phyloP scores from a whole-genome alignment of 768 basidiomycete genomes.

The Agaricus subrufescens region DNA sequence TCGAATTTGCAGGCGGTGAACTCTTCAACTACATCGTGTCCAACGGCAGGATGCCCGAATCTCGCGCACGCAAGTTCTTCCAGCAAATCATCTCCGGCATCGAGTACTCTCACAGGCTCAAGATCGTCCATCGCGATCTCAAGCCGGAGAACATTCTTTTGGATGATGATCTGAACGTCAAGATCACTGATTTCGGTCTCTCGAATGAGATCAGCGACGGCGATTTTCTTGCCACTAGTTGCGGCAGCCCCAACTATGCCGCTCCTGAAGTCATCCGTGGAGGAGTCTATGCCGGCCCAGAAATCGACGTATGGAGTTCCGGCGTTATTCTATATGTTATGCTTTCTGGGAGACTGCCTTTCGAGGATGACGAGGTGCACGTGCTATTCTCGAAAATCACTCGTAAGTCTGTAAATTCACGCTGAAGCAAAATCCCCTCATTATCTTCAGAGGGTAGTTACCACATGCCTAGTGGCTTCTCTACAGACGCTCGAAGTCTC shows the following conservation, averaged over 20 bases:
- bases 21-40: constrained; percentile 97
- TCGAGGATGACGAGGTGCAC: constrained; percentile 96
- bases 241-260: constrained; percentile 98
- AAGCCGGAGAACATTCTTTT: constrained; percentile 96
- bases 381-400: constrained; percentile 92
- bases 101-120: constrained; percentile 93
- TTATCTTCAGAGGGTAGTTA: constrained; percentile 69
- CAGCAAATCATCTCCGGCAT: constrained; percentile 98
- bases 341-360: constrained; percentile 91
- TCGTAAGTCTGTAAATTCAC: constrained; percentile 39
- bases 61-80: constrained; percentile 89
- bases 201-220: constrained; percentile 96
- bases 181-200: constrained; percentile 98
- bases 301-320: constrained; percentile 98
- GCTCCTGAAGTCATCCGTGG: constrained; percentile 98
- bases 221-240: constrained; percentile 94
- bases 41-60: constrained; percentile 89
- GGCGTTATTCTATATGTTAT: constrained; percentile 99
- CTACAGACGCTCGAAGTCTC: constrained; percentile 70
- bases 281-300: constrained; percentile 92
- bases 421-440: background rate
- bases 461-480: constrained; percentile 78
- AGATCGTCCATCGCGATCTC: constrained; percentile 96
- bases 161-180: constrained; percentile 83
- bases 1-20: constrained; percentile 95